Base-by-base conservation (phyloP, 306 rosid species). In the Trifolium dubium region DNA sequence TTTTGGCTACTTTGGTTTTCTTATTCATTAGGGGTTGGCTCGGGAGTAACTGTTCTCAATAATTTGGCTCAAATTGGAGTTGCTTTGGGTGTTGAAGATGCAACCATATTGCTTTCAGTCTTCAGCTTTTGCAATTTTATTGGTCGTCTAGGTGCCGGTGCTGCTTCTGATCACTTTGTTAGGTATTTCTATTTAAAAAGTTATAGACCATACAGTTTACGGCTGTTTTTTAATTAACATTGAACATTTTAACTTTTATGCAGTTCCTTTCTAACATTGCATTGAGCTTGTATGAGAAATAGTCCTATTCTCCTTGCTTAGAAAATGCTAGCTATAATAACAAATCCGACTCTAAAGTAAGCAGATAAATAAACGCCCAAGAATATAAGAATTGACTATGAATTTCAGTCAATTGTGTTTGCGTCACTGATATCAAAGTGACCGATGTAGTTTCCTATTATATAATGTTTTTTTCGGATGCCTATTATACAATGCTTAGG, bases 1-100 rank as follows among this genome's bases (percentile, higher is more conserved):
- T 93, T 93, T 75, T 93, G 98, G 98, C 86, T 93, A 75, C 92
- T 89, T 70, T 90, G 97, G 96, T 72, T 86, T 85, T 68, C 81
- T 62, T 90, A 83, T 72, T 90, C 89, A 79, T 77, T 93, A 10
- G 97, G 89, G 41, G 92, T 84, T 44, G 96, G 97, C 50, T 55
- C 97, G 0, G 97, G 98, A 51, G 77, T 93, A 39, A 90, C 98
- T 1, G 89, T 89, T 66, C 92, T 93, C 62, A 93, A 93, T 72
- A 93, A 93, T 79, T 75, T 93, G 83, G 90, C 93, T 79, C 98
- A 90, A 78, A 93, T 90, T 81, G 97, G 97, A 77, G 77, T 83
- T 72, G 78, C 98, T 47, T 81, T 86, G 54, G 98, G 97, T 19
- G 76, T 28, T 43, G 71, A 81, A 32, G 53, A 93, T 74, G 79